Base-by-base conservation (phyloP, 176 grass and related monocot genomes). In the Urochloa ruziziensis region DNA sequence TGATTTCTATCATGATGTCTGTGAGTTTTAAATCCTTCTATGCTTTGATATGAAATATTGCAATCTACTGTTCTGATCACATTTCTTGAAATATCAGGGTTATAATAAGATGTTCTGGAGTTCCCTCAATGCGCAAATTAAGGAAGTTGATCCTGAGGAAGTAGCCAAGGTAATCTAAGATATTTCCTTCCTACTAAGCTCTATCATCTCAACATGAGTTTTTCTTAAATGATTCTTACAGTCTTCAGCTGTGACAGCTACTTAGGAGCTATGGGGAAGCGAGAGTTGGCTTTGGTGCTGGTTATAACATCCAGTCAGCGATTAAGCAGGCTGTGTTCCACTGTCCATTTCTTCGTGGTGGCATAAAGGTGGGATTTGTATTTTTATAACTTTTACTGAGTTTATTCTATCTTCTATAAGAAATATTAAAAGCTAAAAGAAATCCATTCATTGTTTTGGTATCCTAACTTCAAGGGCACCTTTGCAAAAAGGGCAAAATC, bases 221-320 rank as follows among this genome's bases (percentile, higher is more conserved):
- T 58, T 73, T 69, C 47, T 65, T 63, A 28, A 44, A 75, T 89
- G n/a, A 70, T 59, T 80, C 84, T 89, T 82, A 88, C 25, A 42
- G 29, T 85, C 33, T 19, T 24, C 48, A 83, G 43, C 54, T 86
- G 47, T 88, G 78, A 98, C 85, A 98, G 96, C 59, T 93, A 64
- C 77, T 98, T 63, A 88, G 79, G 86, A 91, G 80, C 79, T 89
- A 87, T 67, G 89, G 91, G 46, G 96, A 95, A 91, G 96, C 85
- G 80, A 98, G 92, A 85, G 80, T 95, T 88, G 91, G 91, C 82
- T 95, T 98, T 90, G 93, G 96, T 86, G 96, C 85, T 84, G 91
- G 93, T 73, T 98, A 95, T 88, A 93, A 90, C 56, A 60, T 93
- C 77, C 92, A 93, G 64, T 95, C 93, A 85, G 93, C 96, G 83